Evolutionary conservation across 257 asterid genomes (phyloP).

Genomic region (Petunia axillaris): DNA sequence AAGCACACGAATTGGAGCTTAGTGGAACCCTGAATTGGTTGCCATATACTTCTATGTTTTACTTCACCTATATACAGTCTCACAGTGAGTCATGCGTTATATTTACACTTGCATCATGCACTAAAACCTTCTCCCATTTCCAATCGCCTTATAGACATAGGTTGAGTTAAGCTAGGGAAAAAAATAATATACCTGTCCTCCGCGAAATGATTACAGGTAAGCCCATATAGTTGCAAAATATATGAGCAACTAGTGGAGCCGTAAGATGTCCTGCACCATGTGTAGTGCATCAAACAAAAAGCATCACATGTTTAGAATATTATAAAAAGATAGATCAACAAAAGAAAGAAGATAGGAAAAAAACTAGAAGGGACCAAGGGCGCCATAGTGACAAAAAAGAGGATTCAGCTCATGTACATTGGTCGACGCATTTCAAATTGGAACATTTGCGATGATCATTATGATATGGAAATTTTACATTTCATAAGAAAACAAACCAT

Average conservation of each 20-base stretch:
- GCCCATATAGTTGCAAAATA: slow-evolving; percentile 94
- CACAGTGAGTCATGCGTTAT: background rate
- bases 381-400: background rate
- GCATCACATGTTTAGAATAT: background rate
- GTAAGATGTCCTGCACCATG: slow-evolving; percentile 65
- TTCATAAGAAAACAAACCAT: background rate
- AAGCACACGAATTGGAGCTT: background rate
- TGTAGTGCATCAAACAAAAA: slow-evolving; percentile 15
- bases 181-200: slow-evolving; percentile 58
- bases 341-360: background rate
- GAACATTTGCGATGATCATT: background rate
- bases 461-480: background rate
- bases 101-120: slow-evolving; percentile 8
- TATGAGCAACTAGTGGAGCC: slow-evolving; percentile 87
- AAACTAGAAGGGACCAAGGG: slow-evolving; percentile 12
- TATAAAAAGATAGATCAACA: slow-evolving; percentile 3
- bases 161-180: background rate
- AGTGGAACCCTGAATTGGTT: background rate
- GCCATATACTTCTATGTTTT: background rate
- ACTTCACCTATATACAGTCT: background rate
- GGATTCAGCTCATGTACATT: background rate
- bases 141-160: background rate
- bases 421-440: background rate
- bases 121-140: background rate
- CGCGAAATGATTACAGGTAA: slow-evolving; percentile 67